Base-by-base conservation (phyloP, 2,329 filamentous ascomycete genomes). In the Teratosphaeria pseudoeucalypti region DNA sequence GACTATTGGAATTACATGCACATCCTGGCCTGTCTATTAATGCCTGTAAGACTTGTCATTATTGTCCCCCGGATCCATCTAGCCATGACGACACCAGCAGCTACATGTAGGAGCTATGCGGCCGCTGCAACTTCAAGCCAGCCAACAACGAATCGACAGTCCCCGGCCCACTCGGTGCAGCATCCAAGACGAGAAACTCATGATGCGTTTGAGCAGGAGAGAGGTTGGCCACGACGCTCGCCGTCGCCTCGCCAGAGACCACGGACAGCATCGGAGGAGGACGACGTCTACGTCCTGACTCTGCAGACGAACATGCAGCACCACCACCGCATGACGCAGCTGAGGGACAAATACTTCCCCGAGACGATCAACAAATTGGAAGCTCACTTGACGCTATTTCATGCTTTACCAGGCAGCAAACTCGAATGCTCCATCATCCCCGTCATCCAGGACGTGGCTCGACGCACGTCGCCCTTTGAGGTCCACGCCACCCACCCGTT, bases 301-400 rank as follows among this genome's bases (percentile, higher is more conserved):
- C 67, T 79, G 7, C 68, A 71, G 52, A 72, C 75, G 10, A 74
- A 75, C 34, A 65, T 72, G 12, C 68, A 67, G 5, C 69, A 77
- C 56, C 70, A 75, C 16, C 63, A 69, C 9, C 72, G 72, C 3
- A 71, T 79, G 66, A 75, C 75, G 52, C 62, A 65, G 5, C 64
- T 77, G 52, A 70, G 76, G 32, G 68, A 71, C 19, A 63, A 68
- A 32, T 75, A 77, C 65, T 79, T 78, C 55, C 76, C 76, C 0
- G 67, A 66, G n/a, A 68, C 69, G 10, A 64, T 77, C 59, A 78
- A 78, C 63, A 73, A 73, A 47, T 73, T 74, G 0, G 72, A 72
- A 2, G 76, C 76, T 5, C 76, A 79, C 61, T 62, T 79, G 19
- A 78, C 76, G 1, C 69, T 78, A 2, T 78, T 78, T 64, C 76